Evolutionary conservation across 2,329 filamentous ascomycete species (phyloP).

Genomic region (Didymella pomorum): DNA sequence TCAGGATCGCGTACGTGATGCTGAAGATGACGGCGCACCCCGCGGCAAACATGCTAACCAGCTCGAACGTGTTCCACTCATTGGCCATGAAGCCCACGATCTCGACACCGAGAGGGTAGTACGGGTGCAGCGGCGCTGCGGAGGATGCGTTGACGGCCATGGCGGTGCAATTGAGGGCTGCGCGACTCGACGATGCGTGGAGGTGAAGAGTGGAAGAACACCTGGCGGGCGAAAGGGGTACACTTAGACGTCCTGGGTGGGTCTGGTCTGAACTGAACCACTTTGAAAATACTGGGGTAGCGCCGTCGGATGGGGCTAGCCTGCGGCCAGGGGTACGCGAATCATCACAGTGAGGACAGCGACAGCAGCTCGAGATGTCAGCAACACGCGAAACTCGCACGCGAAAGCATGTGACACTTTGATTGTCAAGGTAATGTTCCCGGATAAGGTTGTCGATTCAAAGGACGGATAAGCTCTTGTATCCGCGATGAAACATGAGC

Average conservation of each 20-base stretch:
- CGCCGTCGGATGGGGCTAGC: background rate
- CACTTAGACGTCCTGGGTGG: background rate
- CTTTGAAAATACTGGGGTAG: slow-evolving; percentile 6
- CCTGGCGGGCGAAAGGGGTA: slow-evolving; percentile 13
- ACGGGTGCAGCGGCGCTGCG: slow-evolving; percentile 63
- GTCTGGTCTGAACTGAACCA: background rate
- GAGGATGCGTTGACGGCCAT: slow-evolving; percentile 25
- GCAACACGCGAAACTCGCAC: background rate
- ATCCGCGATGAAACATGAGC: background rate
- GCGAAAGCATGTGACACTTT: slow-evolving; percentile 18
- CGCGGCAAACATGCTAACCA: slow-evolving; percentile 67
- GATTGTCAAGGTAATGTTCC: background rate
- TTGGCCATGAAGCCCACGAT: slow-evolving; percentile 73
- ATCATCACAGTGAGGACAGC: background rate
- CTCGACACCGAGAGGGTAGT: slow-evolving; percentile 71
- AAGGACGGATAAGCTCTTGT: background rate
- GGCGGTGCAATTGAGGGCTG: slow-evolving; percentile 16
- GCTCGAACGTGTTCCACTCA: slow-evolving; percentile 64
- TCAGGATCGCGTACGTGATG: slow-evolving; percentile 63
- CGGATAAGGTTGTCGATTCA: background rate
- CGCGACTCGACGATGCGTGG: slow-evolving; percentile 19
- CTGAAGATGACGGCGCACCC: slow-evolving; percentile 66
- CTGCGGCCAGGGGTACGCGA: background rate
- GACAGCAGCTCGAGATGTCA: slow-evolving; percentile 1
- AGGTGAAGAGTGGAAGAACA: background rate